A percentile compares a stretch with the other conserved stretches of the same genome.
These are phyloP conservation scores for Saturnispora serradocipensis DNA, from an alignment of 805 yeast genomes.

Conservation along the genomic window DNA sequence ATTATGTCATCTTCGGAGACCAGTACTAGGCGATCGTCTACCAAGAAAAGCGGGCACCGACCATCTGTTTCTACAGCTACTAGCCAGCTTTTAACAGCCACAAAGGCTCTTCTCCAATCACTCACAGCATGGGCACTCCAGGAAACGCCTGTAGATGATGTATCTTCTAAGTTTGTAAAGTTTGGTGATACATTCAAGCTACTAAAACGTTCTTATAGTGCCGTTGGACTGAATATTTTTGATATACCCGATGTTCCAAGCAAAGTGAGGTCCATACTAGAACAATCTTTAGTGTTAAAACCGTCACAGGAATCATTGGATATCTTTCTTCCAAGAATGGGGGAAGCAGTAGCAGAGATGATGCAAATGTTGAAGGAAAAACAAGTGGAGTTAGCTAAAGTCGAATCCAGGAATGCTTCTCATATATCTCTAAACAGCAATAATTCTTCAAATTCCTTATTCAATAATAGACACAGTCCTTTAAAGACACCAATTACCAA, in stretches of 20 bases:
- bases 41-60: conserved; percentile 32
- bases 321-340: conserved; percentile 68
- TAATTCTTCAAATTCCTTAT: neutral
- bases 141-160: conserved; percentile 71
- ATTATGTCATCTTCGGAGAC: conserved; percentile 5
- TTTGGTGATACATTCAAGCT: conserved; percentile 90
- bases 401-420: conserved; percentile 9
- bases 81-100: conserved; percentile 59
- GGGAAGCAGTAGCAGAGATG: conserved; percentile 75
- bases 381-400: conserved; percentile 38
- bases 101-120: conserved; percentile 79
- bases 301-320: conserved; percentile 81
- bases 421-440: neutral
- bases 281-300: conserved; percentile 74
- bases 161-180: conserved; percentile 83
- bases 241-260: conserved; percentile 90
- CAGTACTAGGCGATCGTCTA: conserved; percentile 6
- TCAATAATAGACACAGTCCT: neutral
- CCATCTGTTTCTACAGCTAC: conserved; percentile 56
- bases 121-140: conserved; percentile 85
- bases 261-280: conserved; percentile 67
- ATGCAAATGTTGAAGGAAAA: conserved; percentile 74
- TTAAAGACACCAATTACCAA: neutral
- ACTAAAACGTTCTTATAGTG: conserved; percentile 69
- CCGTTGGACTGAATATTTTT: conserved; percentile 69